Percentiles rank a stretch among this genome's conserved stretches.
Conservation (phyloP, 768 basidiomycete species). For the Guyanaporus albipodus region DNA sequence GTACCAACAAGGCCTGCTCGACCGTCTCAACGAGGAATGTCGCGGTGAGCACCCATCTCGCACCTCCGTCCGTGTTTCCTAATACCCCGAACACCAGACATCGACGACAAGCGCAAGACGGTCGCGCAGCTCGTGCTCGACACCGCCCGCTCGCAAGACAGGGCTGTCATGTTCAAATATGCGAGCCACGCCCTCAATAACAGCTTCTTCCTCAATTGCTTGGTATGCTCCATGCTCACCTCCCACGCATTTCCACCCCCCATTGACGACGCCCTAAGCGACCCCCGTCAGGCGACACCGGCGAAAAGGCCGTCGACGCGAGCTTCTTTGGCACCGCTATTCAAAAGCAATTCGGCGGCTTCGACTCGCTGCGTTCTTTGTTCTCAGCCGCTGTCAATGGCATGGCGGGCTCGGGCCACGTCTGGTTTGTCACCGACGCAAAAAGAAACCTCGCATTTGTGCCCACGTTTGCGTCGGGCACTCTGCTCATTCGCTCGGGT, state of each 20-base stretch:
- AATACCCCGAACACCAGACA: slow-evolving; percentile 37
- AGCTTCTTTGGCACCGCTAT: slow-evolving; percentile 19
- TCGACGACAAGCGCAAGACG: slow-evolving; percentile 49
- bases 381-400: slow-evolving; percentile 75
- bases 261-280: too few relatives aligned
- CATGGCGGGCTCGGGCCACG: slow-evolving; percentile 74
- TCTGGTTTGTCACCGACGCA: slow-evolving; percentile 82
- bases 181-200: slow-evolving; percentile 93
- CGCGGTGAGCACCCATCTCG: slow-evolving; percentile 47
- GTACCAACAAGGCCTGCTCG: slow-evolving; percentile 81
- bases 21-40: slow-evolving; percentile 71
- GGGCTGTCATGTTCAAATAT: slow-evolving; percentile 80
- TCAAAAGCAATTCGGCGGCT: slow-evolving; percentile 51
- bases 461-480: slow-evolving; percentile 87
- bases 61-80: neutral
- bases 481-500: slow-evolving; percentile 72
- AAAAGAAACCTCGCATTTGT: slow-evolving; percentile 62
- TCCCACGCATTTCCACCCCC: neutral
- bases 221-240: slow-evolving; percentile 51
- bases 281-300: slow-evolving; percentile 28
- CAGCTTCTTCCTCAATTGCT: slow-evolving; percentile 83
- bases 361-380: slow-evolving; percentile 66
- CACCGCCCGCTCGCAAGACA: slow-evolving; percentile 53
- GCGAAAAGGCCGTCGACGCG: slow-evolving; percentile 18
- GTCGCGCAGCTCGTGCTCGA: slow-evolving; percentile 72